Conservation (phyloP, 2,329 filamentous ascomycete species). For the Cladosporium sp. region DNA sequence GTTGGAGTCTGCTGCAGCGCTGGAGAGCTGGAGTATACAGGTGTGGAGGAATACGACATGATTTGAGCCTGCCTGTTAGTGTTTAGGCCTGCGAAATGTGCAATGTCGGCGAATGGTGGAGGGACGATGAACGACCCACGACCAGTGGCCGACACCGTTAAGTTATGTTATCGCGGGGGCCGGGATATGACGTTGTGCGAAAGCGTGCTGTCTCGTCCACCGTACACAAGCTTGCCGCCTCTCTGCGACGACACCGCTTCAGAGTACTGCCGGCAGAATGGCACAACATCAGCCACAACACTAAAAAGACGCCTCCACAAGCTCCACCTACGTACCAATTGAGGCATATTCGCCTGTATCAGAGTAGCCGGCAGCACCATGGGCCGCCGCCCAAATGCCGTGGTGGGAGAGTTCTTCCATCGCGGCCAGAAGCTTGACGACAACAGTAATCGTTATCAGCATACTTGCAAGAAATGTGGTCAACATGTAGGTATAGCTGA, state of each 20-base stretch:
- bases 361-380: constrained; percentile 45
- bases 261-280: constrained; percentile 18
- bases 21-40: constrained; percentile 10
- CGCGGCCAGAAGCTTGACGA: constrained; percentile 83
- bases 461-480: constrained; percentile 85
- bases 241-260: constrained; percentile 15
- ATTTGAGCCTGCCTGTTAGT: neutral
- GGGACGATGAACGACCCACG: neutral
- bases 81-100: neutral
- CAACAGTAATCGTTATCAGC: constrained; percentile 86
- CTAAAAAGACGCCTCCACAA: neutral
- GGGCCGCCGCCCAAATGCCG: constrained; percentile 79
- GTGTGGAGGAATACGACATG: constrained; percentile 17
- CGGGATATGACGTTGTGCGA: constrained; percentile 13
- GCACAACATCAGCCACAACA: neutral
- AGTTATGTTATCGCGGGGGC: neutral
- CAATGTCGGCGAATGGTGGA: neutral
- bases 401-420: constrained; percentile 86
- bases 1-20: constrained; percentile 26
- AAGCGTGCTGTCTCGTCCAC: neutral
- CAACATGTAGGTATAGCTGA: constrained; percentile 55
- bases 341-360: neutral
- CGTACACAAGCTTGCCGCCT: constrained; percentile 5
- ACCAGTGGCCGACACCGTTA: neutral
- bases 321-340: neutral